Base-by-base conservation (phyloP, 2,329 filamentous ascomycete genomes). In the Metarhizium guizhouense region DNA sequence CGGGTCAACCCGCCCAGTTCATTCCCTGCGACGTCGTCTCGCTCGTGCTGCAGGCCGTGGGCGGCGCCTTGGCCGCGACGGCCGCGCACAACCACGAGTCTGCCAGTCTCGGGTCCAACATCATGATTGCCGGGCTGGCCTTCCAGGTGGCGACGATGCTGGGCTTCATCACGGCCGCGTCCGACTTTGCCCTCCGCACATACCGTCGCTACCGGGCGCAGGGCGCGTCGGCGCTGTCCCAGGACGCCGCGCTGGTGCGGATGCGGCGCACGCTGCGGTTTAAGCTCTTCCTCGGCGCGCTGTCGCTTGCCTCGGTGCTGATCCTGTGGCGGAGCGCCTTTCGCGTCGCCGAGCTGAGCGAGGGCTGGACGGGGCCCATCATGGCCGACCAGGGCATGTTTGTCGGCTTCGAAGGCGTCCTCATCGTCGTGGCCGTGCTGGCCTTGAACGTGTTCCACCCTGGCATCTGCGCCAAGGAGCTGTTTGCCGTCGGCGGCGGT, bases 321-420 rank as follows among this genome's bases (percentile, higher is more conserved):
- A 83, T 89, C 63, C 80, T 88, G 58, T 80, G 81, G 62, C 75
- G 86, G 8, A 84, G 79, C 60, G 78, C 83, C 47, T 89, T 83
- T 68, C 79, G 86, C 54, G 80, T 87, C 25, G 81, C 80, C 0
- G 85, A 89, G 74, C 70, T 89, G 59, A 80, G 77, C 59, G 73
- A 79, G 53, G 86, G 86, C 1, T 90, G 83, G 79, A 68, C 64
- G 3, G 84, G 84, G 0, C 68, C 74, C 25, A 67, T 88, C 61
- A 85, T 85, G 65, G 68, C 64, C 38, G 68, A 78, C 42, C 73
- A 85, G 69, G 71, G 70, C 42, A 69, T 81, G 56, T 85, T 85
- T 64, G 75, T 84, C 58, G 77, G 70, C 5, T 76, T 85, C 54
- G 82, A 85, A 72, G 79, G 80, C 48, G 70, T 75, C 47, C 73